Conservation (phyloP, 768 basidiomycete species). For the Russula olivacea region DNA sequence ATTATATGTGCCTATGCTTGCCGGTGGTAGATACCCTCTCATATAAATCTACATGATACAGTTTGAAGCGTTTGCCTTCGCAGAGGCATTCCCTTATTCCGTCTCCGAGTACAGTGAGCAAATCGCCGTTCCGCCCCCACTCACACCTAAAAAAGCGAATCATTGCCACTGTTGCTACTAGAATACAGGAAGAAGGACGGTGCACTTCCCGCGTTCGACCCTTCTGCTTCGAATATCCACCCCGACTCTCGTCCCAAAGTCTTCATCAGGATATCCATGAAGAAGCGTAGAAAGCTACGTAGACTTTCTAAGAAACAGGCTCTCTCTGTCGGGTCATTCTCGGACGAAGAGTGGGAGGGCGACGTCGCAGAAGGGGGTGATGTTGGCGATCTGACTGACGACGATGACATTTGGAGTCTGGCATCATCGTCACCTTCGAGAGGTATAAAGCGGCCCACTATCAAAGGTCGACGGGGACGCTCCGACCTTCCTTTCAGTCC, state of each 20-base stretch:
- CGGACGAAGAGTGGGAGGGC: conserved; percentile 34
- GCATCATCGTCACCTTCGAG: conserved; percentile 15
- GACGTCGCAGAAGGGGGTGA: conserved; percentile 25
- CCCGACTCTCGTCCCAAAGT: conserved; percentile 49
- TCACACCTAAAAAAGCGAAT: background rate
- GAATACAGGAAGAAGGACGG: conserved; percentile 43
- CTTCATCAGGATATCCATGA: conserved; percentile 31
- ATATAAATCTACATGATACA: background rate
- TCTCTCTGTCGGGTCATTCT: conserved; percentile 25
- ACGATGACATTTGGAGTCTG: conserved; percentile 18
- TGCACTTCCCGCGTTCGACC: conserved; percentile 50
- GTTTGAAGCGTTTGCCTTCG: conserved; percentile 16
- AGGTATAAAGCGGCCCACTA: conserved; percentile 21
- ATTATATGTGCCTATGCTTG: background rate
- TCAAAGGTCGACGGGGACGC: conserved; percentile 15
- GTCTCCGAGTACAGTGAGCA: conserved; percentile 24
- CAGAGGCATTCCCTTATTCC: conserved; percentile 16
- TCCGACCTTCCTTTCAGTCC: conserved; percentile 62
- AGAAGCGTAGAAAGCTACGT: conserved; percentile 20
- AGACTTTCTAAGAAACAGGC: conserved; percentile 1
- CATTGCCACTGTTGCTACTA: conserved; percentile 27
- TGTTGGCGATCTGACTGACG: conserved; percentile 18
- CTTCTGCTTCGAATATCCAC: conserved; percentile 52
- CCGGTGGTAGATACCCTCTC: background rate
- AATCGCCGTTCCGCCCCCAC: background rate